Evolutionary conservation across 2,329 filamentous ascomycete genomes (phyloP).

Genomic region (Ramularia endophylla): DNA sequence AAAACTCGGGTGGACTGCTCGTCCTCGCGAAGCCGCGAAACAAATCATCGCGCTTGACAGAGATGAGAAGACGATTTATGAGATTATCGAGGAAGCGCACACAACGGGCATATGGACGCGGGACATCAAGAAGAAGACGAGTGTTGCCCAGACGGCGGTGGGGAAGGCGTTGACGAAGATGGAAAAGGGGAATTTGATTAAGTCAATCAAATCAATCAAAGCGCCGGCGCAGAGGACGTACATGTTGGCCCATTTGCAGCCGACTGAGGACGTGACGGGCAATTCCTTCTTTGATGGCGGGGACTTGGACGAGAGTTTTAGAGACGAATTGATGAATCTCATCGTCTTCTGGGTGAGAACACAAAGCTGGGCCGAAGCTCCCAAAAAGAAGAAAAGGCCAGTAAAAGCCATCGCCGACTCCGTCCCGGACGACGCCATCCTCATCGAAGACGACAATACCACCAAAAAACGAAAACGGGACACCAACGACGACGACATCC

Average conservation of each 20-base stretch:
- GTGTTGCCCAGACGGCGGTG: conserved; percentile 75
- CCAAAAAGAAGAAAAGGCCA: conserved; percentile 19
- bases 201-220: conserved; percentile 86
- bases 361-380: conserved; percentile 61
- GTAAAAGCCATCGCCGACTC: conserved; percentile 3
- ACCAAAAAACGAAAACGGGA: conserved; percentile 26
- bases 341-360: conserved; percentile 68
- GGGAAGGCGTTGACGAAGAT: conserved; percentile 78
- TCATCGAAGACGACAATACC: conserved; percentile 8
- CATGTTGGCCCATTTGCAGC: conserved; percentile 78
- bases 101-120: conserved; percentile 87
- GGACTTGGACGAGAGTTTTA: conserved; percentile 82
- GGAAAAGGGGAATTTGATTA: conserved; percentile 74
- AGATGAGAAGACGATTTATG: conserved; percentile 81
- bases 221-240: conserved; percentile 91
- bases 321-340: conserved; percentile 66
- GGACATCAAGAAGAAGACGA: conserved; percentile 67
- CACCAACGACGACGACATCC: conserved; percentile 29
- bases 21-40: conserved; percentile 20
- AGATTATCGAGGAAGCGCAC: conserved; percentile 78
- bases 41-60: conserved; percentile 45
- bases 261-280: conserved; percentile 84
- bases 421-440: conserved; percentile 3
- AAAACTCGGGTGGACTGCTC: conserved; percentile 26
- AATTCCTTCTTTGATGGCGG: conserved; percentile 94